Evolutionary conservation across 78 protist species (phyloP).

Genomic region (Dictyostelium intermedium): DNA sequence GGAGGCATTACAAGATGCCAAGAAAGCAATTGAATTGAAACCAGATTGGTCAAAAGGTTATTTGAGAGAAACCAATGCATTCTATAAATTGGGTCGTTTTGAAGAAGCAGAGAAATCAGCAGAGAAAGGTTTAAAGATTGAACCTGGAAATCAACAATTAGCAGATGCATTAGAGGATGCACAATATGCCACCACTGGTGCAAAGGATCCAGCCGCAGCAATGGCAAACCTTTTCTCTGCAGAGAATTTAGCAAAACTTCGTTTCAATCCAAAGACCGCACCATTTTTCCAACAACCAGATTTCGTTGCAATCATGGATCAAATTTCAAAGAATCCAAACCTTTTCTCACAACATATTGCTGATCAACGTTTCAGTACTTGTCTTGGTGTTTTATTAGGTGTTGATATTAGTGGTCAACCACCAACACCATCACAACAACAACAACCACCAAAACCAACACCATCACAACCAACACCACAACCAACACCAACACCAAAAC

Average conservation of each 20-base stretch:
- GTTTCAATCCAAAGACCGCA: constrained; percentile 71
- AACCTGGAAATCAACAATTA: constrained; percentile 74
- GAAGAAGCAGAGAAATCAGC: constrained; percentile 85
- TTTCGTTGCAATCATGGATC: constrained; percentile 56
- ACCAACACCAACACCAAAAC: not conserved
- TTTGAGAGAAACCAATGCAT: constrained; percentile 88
- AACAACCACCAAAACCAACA: not conserved
- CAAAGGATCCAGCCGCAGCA: not conserved
- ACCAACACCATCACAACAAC: not conserved
- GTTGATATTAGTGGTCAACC: not conserved
- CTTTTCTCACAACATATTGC: not conserved
- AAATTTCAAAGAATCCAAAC: constrained; percentile 12
- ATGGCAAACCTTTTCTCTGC: constrained; percentile 13
- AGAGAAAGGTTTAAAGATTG: constrained; percentile 82
- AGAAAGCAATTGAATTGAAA: constrained; percentile 81
- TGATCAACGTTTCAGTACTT: constrained; percentile 60
- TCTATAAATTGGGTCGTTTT: constrained; percentile 28
- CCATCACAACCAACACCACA: not conserved
- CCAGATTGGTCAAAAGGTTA: constrained; percentile 96
- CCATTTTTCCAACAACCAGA: constrained; percentile 74
- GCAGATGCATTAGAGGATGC: constrained; percentile 2
- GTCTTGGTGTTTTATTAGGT: constrained; percentile 78
- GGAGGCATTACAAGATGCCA: constrained; percentile 91
- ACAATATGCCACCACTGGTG: constrained; percentile 6
- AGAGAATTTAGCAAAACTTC: not conserved